Evolutionary conservation across 1,139 yeast species (phyloP).

Genomic region (Taphrina confusa): DNA sequence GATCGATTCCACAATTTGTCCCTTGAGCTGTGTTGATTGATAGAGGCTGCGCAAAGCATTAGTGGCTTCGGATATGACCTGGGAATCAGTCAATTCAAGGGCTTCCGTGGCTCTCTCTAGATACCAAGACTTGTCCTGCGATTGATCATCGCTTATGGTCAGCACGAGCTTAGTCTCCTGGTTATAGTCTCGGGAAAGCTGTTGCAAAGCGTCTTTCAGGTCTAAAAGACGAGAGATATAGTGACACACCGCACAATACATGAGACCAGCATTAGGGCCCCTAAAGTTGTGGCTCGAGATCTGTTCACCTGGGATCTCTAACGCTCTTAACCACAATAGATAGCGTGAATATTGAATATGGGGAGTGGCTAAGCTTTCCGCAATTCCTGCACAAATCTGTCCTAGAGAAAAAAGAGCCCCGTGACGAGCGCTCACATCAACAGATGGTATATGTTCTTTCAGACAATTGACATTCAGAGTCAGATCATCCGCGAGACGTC

Average conservation of each 20-base stretch:
- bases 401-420: slow-evolving; percentile 16
- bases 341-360: too few species aligned
- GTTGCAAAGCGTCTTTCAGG: neutral
- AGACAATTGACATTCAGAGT: neutral
- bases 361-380: neutral
- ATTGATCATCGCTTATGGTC: neutral
- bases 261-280: slow-evolving; percentile 10
- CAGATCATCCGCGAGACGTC: neutral
- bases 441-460: neutral
- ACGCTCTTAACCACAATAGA: neutral
- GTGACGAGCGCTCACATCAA: slow-evolving; percentile 16
- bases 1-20: neutral
- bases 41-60: slow-evolving; percentile 1
- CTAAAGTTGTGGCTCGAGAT: neutral
- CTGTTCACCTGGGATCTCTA: neutral
- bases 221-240: neutral
- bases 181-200: neutral
- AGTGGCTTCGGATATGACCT: neutral
- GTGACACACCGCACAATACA: slow-evolving; percentile 11
- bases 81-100: neutral
- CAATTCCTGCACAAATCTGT: neutral
- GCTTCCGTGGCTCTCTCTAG: neutral
- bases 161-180: neutral
- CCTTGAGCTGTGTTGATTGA: neutral
- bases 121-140: neutral